Conservation (phyloP, 1,284 basidiomycete species). For the Thecaphora thlaspeos region DNA sequence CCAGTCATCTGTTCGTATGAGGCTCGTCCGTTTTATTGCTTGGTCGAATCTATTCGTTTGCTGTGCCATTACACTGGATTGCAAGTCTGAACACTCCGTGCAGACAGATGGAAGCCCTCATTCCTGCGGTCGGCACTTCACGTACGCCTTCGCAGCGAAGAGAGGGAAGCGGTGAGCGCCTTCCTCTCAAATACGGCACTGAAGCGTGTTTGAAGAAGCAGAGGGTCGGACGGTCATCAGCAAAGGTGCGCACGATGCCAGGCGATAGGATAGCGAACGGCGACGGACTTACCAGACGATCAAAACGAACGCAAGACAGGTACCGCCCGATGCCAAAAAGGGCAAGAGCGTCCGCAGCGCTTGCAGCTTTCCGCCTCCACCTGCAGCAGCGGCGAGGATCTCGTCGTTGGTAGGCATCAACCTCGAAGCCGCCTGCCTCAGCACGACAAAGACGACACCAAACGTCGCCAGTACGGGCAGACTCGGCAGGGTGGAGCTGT, state of each 20-base stretch:
- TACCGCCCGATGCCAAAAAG: constrained; percentile 4
- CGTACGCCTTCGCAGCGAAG: constrained; percentile 4
- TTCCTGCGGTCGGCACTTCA: too few species aligned
- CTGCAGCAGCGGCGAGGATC: constrained; percentile 5
- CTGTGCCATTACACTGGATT: too few species aligned
- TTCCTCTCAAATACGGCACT: constrained; percentile 10
- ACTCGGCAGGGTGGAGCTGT: constrained; percentile 6
- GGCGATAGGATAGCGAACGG: neutral
- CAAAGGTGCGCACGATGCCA: too few species aligned
- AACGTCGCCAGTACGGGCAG: constrained; percentile 7
- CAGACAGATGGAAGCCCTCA: too few species aligned
- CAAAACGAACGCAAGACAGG: constrained; percentile 4
- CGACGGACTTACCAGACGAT: neutral
- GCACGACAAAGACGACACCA: neutral
- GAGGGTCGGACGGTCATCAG: too few species aligned
- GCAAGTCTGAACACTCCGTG: too few species aligned
- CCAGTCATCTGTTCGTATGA: too few species aligned
- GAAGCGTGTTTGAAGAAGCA: too few species aligned
- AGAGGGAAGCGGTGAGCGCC: neutral
- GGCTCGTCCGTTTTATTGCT: too few species aligned
- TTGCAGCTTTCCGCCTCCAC: constrained; percentile 1
- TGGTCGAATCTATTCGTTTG: too few species aligned
- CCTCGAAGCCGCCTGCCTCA: constrained; percentile 5
- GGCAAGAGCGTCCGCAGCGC: constrained; percentile 16
- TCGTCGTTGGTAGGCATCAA: constrained; percentile 8